Base-by-base conservation (phyloP, 441 rosid species). In the Corymbia calophylla region DNA sequence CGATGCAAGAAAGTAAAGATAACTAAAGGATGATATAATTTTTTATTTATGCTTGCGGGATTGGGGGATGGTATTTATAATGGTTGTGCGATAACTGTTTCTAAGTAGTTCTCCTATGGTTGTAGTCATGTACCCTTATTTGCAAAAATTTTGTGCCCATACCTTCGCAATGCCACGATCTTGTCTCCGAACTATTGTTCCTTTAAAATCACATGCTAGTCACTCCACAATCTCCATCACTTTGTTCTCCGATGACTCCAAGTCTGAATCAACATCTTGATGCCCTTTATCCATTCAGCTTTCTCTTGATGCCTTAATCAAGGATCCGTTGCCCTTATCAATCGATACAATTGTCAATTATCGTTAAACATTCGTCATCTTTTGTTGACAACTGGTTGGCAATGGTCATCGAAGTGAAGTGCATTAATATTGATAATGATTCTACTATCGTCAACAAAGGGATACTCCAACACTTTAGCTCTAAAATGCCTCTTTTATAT, bases 1-100 rank as follows among this genome's bases (percentile, higher is more conserved):
- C 0, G 23, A 56, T 56, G 29, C 0, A 23, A 5, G 62, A 56
- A 56, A 56, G 0, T 9, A 56, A 56, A 0, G 0, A 4, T 56
- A 56, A 56, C 1, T 56, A 23, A 23, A 23, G 6, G 62, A 56
- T 23, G 0, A 29, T 23, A 56, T 0, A 5, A 23, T 23, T 56
- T 56, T 56, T 1, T 23, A 0, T 23, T 56, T 56, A 39, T 39
- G 44, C 44, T 56, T 4, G 62, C 0, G 2, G 6, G 29, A 56
- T 9, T 56, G 0, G 25, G 29, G 23, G 0, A 56, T 23, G 62
- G 25, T 56, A 56, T 56, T 56, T 56, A 56, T 0, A 1, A 56
- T 56, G 62, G 29, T 56, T 56, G 62, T 56, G 27, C 23, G 4
- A 0, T 54, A 17, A 6, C 56, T 8, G 1, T 53, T 18, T 53